Evolutionary conservation across 768 basidiomycete species (phyloP), one percentile per base, ranked within the genome.

Genomic region (Auriscalpium orientale): DNA sequence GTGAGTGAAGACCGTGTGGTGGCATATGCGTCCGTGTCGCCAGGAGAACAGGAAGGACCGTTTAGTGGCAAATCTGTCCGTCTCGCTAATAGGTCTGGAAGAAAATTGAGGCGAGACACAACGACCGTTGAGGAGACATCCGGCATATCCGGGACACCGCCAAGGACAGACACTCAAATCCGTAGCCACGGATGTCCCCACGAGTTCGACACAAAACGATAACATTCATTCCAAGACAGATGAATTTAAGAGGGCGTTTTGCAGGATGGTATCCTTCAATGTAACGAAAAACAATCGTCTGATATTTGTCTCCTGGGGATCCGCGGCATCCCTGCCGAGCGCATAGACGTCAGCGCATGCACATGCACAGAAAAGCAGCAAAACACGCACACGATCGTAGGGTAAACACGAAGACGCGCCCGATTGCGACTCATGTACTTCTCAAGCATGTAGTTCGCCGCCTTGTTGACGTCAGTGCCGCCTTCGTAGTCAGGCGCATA

Each of bases 391-490:
- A 43, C 40, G 7, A 15, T 15, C 40, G 18, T 6, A 18, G 77
- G 75, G 59, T 79, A 80, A 16, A 79, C 70, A 54, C 65, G 72
- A 58, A 76, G 67, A 43, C 70, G 58, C 62, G 72, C 73, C 34
- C 74, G 59, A 48, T 76, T 77, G 36, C 71, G 71, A 59, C 76
- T 74, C 21, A 74, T 73, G 58, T 77, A 79, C 57, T 73, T 58
- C 76, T 75, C 76, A n/a, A 78, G 66, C 52, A 79, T 79, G 57
- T 72, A 77, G 53, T 75, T 74, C 9, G 72, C 72, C 12, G 75
- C 76, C 58, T 76, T 74, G 61, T 74, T 73, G 60, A 75, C 72
- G 63, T 76, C 74, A 5, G 72, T 54, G 6, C 75, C 74, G 37
- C 73, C 72, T 56, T 70, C 71, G 61, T 76, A 77, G 56, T 75